These are phyloP conservation scores for Solanum chilense DNA, from an alignment of 257 asterid genomes.

Conservation along the genomic window DNA sequence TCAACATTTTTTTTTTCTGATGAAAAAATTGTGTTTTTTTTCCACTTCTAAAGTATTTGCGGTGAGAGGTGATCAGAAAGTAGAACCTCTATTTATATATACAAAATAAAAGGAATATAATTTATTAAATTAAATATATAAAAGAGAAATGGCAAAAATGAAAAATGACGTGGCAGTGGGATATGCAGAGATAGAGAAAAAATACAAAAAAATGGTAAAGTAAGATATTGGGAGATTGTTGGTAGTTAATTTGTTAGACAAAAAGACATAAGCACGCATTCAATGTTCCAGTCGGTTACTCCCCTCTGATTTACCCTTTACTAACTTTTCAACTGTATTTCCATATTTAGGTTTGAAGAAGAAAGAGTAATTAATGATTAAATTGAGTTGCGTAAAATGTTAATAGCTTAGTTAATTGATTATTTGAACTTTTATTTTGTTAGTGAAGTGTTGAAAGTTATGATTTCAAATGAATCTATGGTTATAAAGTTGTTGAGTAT, in stretches of 20 bases:
- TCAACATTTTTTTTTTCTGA: constrained; percentile 14
- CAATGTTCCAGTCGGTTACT: background rate
- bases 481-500: too few relatives aligned
- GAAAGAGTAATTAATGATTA: background rate
- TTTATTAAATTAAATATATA: background rate
- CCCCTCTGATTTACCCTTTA: background rate
- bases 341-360: background rate
- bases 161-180: background rate
- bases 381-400: too few relatives aligned
- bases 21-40: background rate
- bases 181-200: background rate
- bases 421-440: too few relatives aligned
- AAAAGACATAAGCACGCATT: background rate
- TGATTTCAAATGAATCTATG: background rate
- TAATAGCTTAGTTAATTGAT: too few relatives aligned
- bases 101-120: background rate
- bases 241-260: background rate
- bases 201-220: background rate
- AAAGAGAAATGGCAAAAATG: background rate
- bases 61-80: background rate
- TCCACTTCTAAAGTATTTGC: background rate
- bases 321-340: background rate
- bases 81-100: background rate
- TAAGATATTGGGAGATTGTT: background rate
- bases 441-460: too few relatives aligned